Conservation (phyloP, 2,329 filamentous ascomycete genomes). For the Alternaria ventricosa region DNA sequence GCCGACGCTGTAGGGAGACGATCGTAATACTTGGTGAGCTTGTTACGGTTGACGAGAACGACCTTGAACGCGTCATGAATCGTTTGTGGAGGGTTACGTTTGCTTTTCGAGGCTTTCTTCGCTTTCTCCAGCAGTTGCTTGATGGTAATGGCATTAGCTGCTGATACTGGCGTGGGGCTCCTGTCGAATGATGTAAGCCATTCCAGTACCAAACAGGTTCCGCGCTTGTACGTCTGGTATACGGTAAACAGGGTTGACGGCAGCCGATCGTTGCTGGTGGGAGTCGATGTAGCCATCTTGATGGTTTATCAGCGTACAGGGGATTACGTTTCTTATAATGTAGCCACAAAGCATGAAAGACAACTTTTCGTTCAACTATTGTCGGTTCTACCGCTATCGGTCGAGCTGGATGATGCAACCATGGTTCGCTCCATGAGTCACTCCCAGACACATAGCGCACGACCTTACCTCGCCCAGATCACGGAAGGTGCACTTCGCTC, state of each 20-base stretch:
- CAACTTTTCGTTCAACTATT: too few species aligned
- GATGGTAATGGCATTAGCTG: too few species aligned
- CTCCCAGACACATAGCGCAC: too few species aligned
- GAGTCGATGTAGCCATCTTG: background rate
- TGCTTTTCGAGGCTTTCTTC: background rate
- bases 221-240: background rate
- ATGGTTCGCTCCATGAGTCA: too few species aligned
- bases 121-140: background rate
- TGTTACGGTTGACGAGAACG: background rate
- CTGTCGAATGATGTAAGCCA: background rate
- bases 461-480: too few species aligned
- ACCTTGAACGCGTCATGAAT: background rate
- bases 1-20: background rate
- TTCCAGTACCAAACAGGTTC: background rate
- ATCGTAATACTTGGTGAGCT: background rate
- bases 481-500: too few species aligned
- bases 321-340: too few species aligned
- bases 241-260: background rate
- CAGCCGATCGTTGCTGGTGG: background rate
- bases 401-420: too few species aligned
- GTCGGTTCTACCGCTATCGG: too few species aligned
- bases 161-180: too few species aligned
- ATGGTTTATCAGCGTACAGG: background rate
- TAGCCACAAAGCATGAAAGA: too few species aligned
- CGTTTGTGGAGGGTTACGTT: too few species aligned